Conservation (phyloP, 805 yeast species). For the Ogataea sp. region DNA sequence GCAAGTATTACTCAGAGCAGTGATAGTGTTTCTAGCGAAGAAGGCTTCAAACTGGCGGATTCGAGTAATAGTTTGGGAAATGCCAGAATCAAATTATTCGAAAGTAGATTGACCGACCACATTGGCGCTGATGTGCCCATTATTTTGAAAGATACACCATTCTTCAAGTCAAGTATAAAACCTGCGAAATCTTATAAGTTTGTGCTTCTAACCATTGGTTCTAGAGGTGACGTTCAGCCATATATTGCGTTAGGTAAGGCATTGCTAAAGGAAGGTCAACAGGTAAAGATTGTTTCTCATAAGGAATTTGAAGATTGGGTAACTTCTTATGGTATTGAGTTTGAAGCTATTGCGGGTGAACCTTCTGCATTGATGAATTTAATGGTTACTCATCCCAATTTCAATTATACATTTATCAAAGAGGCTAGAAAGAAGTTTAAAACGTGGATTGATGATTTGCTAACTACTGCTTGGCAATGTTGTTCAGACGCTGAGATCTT, state of each 20-base stretch:
- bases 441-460: slow-evolving; percentile 73
- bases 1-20: neutral
- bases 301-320: slow-evolving; percentile 75
- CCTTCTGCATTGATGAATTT: slow-evolving; percentile 88
- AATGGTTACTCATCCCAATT: slow-evolving; percentile 86
- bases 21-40: slow-evolving; percentile 13
- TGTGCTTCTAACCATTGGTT: slow-evolving; percentile 80
- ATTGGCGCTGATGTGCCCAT: slow-evolving; percentile 63
- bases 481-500: slow-evolving; percentile 77
- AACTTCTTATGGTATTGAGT: slow-evolving; percentile 53
- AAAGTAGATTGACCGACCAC: slow-evolving; percentile 52
- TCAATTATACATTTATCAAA: slow-evolving; percentile 72
- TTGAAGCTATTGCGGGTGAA: slow-evolving; percentile 78
- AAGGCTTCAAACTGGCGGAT: slow-evolving; percentile 25
- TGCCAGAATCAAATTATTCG: slow-evolving; percentile 60
- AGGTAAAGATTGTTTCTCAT: slow-evolving; percentile 81
- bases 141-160: slow-evolving; percentile 58
- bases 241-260: slow-evolving; percentile 87
- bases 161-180: slow-evolving; percentile 28
- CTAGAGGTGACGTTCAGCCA: slow-evolving; percentile 96
- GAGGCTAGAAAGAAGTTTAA: slow-evolving; percentile 78
- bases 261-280: slow-evolving; percentile 71
- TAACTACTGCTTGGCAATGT: slow-evolving; percentile 75
- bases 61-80: slow-evolving; percentile 29
- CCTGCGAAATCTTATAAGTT: slow-evolving; percentile 52